Base-by-base conservation (phyloP, 1,139 yeast genomes). In the Sporopachydermia cereana region DNA sequence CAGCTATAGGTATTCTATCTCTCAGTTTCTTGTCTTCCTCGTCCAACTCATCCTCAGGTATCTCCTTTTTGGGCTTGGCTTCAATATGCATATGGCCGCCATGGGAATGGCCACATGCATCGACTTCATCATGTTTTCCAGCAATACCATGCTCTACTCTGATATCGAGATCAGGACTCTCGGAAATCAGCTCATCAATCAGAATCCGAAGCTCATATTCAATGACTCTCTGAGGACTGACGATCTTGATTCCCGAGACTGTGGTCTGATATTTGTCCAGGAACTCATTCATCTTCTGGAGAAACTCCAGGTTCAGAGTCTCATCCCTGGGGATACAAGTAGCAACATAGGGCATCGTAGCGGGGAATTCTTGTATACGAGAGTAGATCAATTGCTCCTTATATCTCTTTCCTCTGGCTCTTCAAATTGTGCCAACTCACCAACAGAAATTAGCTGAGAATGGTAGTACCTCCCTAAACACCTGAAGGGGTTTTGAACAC, bases 121-220 rank as follows among this genome's bases (percentile, higher is more conserved):
- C 39, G n/a, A 12, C 39, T 16, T 34, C 22, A 21, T 34, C 39
- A 34, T 34, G 39, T 7, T 34, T 12, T 12, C 17, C 39, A n/a
- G 20, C 39, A n/a, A 34, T 34, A 5, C 39, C 39, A n/a, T 34
- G 22, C 22, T 34, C 39, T 16, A 9, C 39, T 7, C 39, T 5
- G 22, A 34, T 16, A 34, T 34, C 39, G 22, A 20, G 5, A n/a
- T 34, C 41, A 22, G n/a, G 41, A 5, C 29, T 30, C 34, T 24
- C 16, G 17, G 30, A 9, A 14, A 16, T 17, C 36, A 31, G n/a
- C 4, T 41, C 36, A 7, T 23, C 43, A 12, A 47, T 43, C 20
- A 50, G 50, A 14, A 54, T 44, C 14, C 50, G 52, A 14, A 57
- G 36, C 31, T 49, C 52, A 50, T 53, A 54, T 41, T 57, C 60